Conservation (phyloP, 805 yeast genomes). For the Candida rishiriensis region DNA sequence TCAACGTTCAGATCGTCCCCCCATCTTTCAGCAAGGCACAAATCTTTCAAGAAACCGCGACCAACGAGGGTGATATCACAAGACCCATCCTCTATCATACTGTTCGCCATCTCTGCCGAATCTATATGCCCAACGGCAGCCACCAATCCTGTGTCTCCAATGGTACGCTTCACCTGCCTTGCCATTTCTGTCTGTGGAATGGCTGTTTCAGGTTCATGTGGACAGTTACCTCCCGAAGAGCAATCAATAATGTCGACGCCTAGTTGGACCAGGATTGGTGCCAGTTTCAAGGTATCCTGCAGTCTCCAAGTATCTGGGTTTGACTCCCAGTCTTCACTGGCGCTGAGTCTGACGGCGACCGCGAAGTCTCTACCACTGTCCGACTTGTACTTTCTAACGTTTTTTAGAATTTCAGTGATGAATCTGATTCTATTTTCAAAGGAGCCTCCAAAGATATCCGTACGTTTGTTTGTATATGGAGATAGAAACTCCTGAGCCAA, state of each 20-base stretch:
- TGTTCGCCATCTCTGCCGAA: slow-evolving; percentile 33
- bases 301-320: slow-evolving; percentile 38
- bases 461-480: slow-evolving; percentile 44
- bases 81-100: slow-evolving; percentile 36
- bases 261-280: slow-evolving; percentile 32
- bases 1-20: slow-evolving; percentile 45
- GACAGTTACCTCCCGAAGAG: slow-evolving; percentile 47
- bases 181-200: slow-evolving; percentile 40
- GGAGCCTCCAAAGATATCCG: slow-evolving; percentile 61
- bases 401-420: slow-evolving; percentile 41
- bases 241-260: slow-evolving; percentile 52
- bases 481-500: slow-evolving; percentile 46
- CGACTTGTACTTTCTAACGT: slow-evolving; percentile 36
- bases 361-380: slow-evolving; percentile 32
- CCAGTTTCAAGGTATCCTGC: slow-evolving; percentile 40
- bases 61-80: slow-evolving; percentile 49
- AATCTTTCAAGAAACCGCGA: slow-evolving; percentile 40
- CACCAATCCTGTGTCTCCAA: slow-evolving; percentile 39
- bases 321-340: slow-evolving; percentile 36
- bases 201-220: slow-evolving; percentile 21
- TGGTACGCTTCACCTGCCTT: slow-evolving; percentile 36
- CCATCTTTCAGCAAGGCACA: slow-evolving; percentile 45
- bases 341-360: slow-evolving; percentile 44
- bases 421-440: slow-evolving; percentile 54
- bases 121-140: slow-evolving; percentile 45